Base-by-base conservation (phyloP, 257 asterid genomes). In the Cinchona pubescens region DNA sequence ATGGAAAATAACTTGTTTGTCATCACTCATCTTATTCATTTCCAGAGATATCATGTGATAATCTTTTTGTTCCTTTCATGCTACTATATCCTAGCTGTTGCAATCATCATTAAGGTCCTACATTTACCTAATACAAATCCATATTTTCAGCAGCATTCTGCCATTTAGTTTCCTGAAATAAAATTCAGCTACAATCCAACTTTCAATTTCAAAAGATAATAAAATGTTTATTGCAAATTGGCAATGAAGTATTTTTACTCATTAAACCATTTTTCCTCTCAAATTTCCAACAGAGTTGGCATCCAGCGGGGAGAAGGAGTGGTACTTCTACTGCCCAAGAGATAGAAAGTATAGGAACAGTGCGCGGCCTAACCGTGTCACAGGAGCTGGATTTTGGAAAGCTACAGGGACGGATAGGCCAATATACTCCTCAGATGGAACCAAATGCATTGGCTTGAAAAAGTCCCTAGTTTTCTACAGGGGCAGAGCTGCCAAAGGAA, bases 361-460 rank as follows among this genome's bases (percentile, higher is more conserved):
- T 78, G 80, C 90, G 2, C 71, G 96, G 76, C 96, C 96, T 1
- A 90, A 90, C 66, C 87, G 96, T 0, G 96, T 90, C 3, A 90
- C 96, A 0, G 91, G 87, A 7, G 87, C 92, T 0, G 96, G 96
- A 0, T 90, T 90, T 74, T 90, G 96, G 96, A 90, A 90, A 67
- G 96, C 96, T 53, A 90, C 96, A 0, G 96, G 94, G 40, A 90
- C 96, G 0, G 94, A 90, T 53, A 80, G 96, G 86, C 96, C 94
- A 2, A 90, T 90, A 67, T 90, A 88, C 76, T 85, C 96, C 10
- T 90, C 94, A 0, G 83, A 83, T n/a, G 91, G 91, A 16, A 49
- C 82, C 43, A 87, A 80, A 70, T 90, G 96, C 84, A 88, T 90
- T 8, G 96, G 96, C 12, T 76, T 90, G 71, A 90, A 90, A 67